These are phyloP conservation scores for Fonsecaea pedrosoi DNA, from an alignment of 2,329 filamentous ascomycete species.

Conservation along the genomic window DNA sequence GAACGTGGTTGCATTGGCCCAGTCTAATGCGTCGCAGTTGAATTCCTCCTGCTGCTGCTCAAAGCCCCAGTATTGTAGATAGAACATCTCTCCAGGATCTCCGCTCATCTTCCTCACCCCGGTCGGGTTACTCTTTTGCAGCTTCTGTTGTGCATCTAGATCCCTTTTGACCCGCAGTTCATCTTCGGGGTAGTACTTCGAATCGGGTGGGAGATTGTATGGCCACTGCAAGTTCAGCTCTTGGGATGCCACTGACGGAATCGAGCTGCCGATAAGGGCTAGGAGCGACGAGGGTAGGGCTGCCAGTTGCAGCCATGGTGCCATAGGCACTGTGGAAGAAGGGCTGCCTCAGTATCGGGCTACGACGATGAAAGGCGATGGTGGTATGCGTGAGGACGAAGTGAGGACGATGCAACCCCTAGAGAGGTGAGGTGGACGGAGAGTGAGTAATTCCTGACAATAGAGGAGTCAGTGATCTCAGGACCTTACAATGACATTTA, in stretches of 20 bases:
- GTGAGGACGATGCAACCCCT: not conserved
- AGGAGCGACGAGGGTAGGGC: constrained; percentile 30
- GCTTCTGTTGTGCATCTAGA: constrained; percentile 43
- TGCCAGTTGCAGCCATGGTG: constrained; percentile 31
- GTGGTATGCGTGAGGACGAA: not conserved
- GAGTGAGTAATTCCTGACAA: not conserved
- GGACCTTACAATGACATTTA: constrained; percentile 6
- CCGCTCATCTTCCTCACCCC: constrained; percentile 54
- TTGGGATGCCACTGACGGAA: constrained; percentile 18
- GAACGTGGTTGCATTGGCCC: constrained; percentile 16
- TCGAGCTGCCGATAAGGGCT: constrained; percentile 20
- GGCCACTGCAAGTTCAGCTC: constrained; percentile 30
- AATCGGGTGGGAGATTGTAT: constrained; percentile 37
- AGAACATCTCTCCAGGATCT: constrained; percentile 58
- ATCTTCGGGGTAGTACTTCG: constrained; percentile 42
- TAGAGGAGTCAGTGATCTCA: not conserved
- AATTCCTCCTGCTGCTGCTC: constrained; percentile 28
- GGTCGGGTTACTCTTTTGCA: constrained; percentile 40
- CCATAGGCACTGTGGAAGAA: constrained; percentile 16
- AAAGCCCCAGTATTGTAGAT: constrained; percentile 54
- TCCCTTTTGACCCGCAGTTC: constrained; percentile 40
- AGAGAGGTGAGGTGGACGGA: not conserved
- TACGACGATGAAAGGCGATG: not conserved
- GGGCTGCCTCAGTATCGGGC: not conserved
- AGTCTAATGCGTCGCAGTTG: constrained; percentile 13